These are phyloP conservation scores for Alliaria petiolata DNA, from an alignment of 345 rosid species.

Conservation along the genomic window DNA sequence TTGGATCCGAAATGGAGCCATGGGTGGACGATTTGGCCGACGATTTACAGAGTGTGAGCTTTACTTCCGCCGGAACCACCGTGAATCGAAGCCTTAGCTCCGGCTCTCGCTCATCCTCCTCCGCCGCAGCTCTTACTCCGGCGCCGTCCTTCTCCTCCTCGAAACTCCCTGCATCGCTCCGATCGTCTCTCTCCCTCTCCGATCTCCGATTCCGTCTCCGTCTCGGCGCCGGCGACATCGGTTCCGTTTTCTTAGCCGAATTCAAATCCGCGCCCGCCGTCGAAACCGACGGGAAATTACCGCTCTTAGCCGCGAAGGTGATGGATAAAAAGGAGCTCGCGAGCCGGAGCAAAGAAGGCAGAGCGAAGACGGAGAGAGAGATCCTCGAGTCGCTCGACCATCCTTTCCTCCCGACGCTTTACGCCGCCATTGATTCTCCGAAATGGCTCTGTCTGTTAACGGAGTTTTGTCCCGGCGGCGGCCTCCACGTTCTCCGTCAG, in stretches of 20 bases:
- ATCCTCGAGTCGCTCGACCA: constrained; percentile 80
- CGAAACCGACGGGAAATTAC: constrained; percentile 8
- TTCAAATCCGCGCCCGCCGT: constrained; percentile 37
- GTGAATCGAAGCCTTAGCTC: constrained; percentile 76
- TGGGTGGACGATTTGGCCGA: constrained; percentile 77
- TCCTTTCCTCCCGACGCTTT: constrained; percentile 80
- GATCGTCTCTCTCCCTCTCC: constrained; percentile 52
- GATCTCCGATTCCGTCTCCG: constrained; percentile 79
- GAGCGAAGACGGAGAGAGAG: constrained; percentile 82
- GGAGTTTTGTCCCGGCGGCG: constrained; percentile 97
- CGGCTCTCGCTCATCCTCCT: constrained; percentile 54
- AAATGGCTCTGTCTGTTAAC: constrained; percentile 85
- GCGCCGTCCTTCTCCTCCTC: constrained; percentile 62
- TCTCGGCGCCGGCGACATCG: constrained; percentile 92
- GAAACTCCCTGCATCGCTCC: constrained; percentile 36
- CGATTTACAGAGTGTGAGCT: constrained; percentile 89
- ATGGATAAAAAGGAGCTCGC: constrained; percentile 94
- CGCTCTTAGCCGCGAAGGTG: constrained; percentile 68
- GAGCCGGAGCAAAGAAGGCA: constrained; percentile 71
- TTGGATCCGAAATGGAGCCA: constrained; percentile 50
- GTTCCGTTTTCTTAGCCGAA: constrained; percentile 82
- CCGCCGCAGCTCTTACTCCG: constrained; percentile 69
- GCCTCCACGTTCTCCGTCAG: constrained; percentile 95
- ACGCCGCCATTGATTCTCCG: constrained; percentile 66
- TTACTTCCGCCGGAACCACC: constrained; percentile 60